A percentile compares a stretch with the other conserved stretches of the same genome.
phyloP scores from a whole-genome alignment of 352 stramenopile genomes.

The Phytophthora nicotianae region DNA sequence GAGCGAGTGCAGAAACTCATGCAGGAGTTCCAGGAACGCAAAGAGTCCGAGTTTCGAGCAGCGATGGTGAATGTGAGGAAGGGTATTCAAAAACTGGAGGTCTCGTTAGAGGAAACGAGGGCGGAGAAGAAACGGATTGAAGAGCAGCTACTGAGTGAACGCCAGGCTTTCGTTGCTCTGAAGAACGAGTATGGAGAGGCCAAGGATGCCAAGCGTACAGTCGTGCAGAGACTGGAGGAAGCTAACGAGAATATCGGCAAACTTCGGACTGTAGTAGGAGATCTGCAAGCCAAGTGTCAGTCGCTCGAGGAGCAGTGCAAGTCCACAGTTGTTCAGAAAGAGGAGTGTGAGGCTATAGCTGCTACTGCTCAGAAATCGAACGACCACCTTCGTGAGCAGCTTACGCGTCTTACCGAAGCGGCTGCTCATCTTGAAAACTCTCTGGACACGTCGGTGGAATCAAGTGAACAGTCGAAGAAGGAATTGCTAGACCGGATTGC shows the following conservation, averaged over 20 bases:
- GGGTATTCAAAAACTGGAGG: conserved; percentile 74
- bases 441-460: conserved; percentile 38
- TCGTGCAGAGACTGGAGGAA: conserved; percentile 68
- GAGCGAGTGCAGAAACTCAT: conserved; percentile 58
- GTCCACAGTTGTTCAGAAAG: conserved; percentile 17
- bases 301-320: conserved; percentile 39
- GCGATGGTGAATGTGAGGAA: conserved; percentile 79
- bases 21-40: conserved; percentile 65
- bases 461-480: conserved; percentile 34
- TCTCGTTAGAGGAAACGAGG: conserved; percentile 48
- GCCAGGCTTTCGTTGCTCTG: conserved; percentile 55
- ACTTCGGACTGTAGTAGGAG: conserved; percentile 57
- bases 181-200: conserved; percentile 59
- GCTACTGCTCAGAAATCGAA: conserved; percentile 14
- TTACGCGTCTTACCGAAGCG: conserved; percentile 26
- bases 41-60: conserved; percentile 66
- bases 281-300: conserved; percentile 41
- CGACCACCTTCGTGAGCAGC: conserved; percentile 32
- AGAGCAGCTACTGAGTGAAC: conserved; percentile 54
- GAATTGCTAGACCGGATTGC: conserved; percentile 37
- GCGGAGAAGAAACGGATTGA: conserved; percentile 58
- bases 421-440: conserved; percentile 33
- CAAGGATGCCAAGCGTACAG: conserved; percentile 47
- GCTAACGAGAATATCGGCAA: conserved; percentile 71
- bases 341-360: conserved; percentile 16